phyloP scores from a whole-genome alignment of 176 grass and related monocot species.

The Bothriochloa decipiens region DNA sequence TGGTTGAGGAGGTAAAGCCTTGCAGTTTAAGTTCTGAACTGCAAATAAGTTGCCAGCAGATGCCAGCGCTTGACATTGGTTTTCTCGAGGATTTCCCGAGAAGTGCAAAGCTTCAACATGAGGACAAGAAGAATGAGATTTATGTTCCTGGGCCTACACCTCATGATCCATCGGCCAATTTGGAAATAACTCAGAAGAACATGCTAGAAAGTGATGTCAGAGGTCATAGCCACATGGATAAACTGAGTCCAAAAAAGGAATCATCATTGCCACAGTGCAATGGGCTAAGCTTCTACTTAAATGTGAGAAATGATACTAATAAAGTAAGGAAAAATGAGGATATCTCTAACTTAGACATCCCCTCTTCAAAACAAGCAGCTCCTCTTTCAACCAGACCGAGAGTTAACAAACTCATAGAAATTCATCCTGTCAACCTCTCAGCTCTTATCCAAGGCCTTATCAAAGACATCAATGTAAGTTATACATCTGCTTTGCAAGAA shows the following conservation, averaged over 20 bases:
- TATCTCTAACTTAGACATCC: conserved; percentile 32
- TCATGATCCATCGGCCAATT: conserved; percentile 45
- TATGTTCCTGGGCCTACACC: conserved; percentile 30
- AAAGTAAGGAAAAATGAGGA: conserved; percentile 34
- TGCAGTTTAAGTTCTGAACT: conserved; percentile 56
- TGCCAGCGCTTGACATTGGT: conserved; percentile 48
- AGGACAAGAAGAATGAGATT: conserved; percentile 42
- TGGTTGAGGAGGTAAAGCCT: conserved; percentile 63
- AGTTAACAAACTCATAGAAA: conserved; percentile 50
- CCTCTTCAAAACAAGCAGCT: conserved; percentile 49
- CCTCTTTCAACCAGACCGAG: conserved; percentile 30
- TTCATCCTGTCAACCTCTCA: conserved; percentile 63
- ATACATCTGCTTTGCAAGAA: conserved; percentile 58
- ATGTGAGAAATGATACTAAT: conserved; percentile 53
- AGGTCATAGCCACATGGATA: conserved; percentile 37
- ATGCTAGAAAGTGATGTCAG: conserved; percentile 39
- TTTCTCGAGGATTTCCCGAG: conserved; percentile 64
- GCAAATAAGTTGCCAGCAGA: conserved; percentile 48
- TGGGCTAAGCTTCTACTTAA: conserved; percentile 75
- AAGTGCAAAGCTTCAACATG: conserved; percentile 41
- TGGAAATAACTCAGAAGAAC: conserved; percentile 37
- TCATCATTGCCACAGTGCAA: conserved; percentile 56
- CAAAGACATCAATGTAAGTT: conserved; percentile 48
- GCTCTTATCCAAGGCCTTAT: conserved; percentile 57
- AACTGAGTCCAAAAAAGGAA: conserved; percentile 46